Evolutionary conservation across 1,284 basidiomycete genomes (phyloP).

Genomic region (Grifola frondosa): DNA sequence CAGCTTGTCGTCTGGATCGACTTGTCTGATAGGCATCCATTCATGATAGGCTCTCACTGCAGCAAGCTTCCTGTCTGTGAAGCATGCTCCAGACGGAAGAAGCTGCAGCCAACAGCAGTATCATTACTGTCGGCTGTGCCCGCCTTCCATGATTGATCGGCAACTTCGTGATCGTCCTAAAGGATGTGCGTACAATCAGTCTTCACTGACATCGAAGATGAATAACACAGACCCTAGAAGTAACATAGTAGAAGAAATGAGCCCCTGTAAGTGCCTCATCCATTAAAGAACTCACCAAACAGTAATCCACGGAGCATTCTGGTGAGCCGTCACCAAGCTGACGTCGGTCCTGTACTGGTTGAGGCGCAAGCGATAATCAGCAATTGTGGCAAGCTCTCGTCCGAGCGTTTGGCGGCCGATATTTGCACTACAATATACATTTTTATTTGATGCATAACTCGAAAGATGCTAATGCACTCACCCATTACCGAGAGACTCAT

Average conservation of each 20-base stretch:
- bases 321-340: constrained; percentile 50
- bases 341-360: constrained; percentile 60
- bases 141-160: constrained; percentile 64
- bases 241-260: constrained; percentile 5
- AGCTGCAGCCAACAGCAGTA: constrained; percentile 51
- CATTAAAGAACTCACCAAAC: constrained; percentile 52
- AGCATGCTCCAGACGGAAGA: constrained; percentile 55
- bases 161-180: constrained; percentile 63
- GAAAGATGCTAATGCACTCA: constrained; percentile 19
- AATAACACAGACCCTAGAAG: constrained; percentile 5
- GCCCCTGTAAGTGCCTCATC: too few relatives aligned
- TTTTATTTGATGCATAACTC: constrained; percentile 1
- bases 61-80: constrained; percentile 63
- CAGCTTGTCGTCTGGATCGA: constrained; percentile 57
- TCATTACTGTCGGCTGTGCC: constrained; percentile 67
- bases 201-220: background rate
- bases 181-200: background rate
- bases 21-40: constrained; percentile 71
- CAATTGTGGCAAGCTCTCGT: constrained; percentile 58
- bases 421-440: constrained; percentile 31
- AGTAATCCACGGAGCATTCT: constrained; percentile 55
- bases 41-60: constrained; percentile 67
- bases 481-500: constrained; percentile 51
- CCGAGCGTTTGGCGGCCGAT: constrained; percentile 51
- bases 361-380: constrained; percentile 62